Evolutionary conservation across 129 eudicot genomes (phyloP), one percentile per base, ranked within the genome.

Genomic region (Artemisia tridentata): DNA sequence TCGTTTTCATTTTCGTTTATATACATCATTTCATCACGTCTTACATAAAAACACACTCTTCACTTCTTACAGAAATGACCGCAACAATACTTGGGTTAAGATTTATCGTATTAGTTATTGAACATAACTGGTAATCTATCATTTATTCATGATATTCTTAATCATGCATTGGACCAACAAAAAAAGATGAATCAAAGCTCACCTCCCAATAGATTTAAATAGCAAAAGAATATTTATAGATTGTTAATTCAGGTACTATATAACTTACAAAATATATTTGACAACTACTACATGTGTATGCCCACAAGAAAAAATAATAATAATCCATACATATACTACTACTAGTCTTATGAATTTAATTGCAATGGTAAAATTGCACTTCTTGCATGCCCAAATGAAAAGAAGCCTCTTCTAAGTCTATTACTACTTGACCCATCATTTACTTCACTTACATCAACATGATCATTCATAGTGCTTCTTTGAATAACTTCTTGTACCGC

Each of bases 301-400:
- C 48, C 41, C 69, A 19, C 11, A 9, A 58, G 34, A 29, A 7
- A 65, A 21, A 25, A 60, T 50, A 66, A 29, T 55, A 41, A 65
- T 51, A 66, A 52, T 63, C 10, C 29, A 60, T 60, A 5, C n/a
- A n/a, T n/a, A n/a, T n/a, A n/a, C n/a, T 29, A 34, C 34, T 65
- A 34, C 34, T 65, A n/a, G 14, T 41, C 46, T 68, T 53, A 78
- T 63, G 80, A 69, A 20, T 85, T 84, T 58, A 78, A 62, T 18
- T 80, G 74, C 81, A 83, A 50, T 49, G 89, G 96, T 56, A 83
- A 80, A 75, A 92, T 80, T 56, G 85, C 85, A 73, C 71, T 83
- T 86, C 88, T 86, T 61, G 93, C 84, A 48, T 79, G 80, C 38
- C 96, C 96, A 81, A 86, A 92, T 14, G 96, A 83, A 74, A 92